Evolutionary conservation across 1,139 yeast genomes (phyloP), one percentile per base, ranked within the genome.

Genomic region (Kodamaea anthophila): DNA sequence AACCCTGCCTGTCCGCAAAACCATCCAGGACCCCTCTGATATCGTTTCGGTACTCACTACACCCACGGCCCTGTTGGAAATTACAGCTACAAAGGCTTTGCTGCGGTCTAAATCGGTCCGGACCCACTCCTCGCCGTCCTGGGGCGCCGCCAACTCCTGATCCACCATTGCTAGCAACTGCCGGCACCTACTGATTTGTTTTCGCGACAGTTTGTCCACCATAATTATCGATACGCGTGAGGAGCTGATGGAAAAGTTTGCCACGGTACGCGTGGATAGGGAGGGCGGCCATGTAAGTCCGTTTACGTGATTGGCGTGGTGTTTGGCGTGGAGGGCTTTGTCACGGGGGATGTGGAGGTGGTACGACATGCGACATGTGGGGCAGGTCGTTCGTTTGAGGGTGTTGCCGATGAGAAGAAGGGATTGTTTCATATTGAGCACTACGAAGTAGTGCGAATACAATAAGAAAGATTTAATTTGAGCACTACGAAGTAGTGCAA

Each of bases 291-390:
- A 72, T 11, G 44, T 46, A 3, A 64, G 49, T 3, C 88, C 87
- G 39, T 53, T 61, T 31, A 58, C 45, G 38, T 60, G 75, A 34
- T 52, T 53, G 25, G 46, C 47, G 42, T 68, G 87, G 50, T 64
- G 73, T 40, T 55, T 60, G 1, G 52, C 44, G 42, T 80, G 91
- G 9, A 66, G 35, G 19, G 55, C 54, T 15, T 47, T 47, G 38
- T 79, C 87, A 13, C 56, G 46, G 9, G 58, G 48, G 9, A 74
- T 44, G 34, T 64, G 60, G 4, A 64, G 53, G 31, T 62, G 49
- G 44, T 70, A 79, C 3, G 81, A 60, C 85, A 79, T 77, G 5
- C 74, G 74, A 52, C 88, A 80, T 18, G 55, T 57, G 6, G 51
- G 36, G 43, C 87, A 79, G 0, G 74, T 64, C 6, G 51, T 55